Conservation (phyloP, 345 rosid species). For the Pugionium cornutum region DNA sequence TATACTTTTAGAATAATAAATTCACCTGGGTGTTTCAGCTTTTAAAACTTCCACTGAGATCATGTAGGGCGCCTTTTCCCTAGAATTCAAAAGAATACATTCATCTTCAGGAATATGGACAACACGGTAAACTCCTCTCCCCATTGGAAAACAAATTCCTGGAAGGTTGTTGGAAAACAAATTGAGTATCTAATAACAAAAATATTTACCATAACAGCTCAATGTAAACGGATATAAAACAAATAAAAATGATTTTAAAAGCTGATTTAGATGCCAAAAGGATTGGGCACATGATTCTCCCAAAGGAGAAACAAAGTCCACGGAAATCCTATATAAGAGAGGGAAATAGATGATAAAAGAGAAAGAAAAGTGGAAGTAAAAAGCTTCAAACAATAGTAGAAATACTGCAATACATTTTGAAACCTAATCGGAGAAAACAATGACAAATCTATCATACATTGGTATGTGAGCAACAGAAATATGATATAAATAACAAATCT, state of each 20-base stretch:
- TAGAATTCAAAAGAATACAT: constrained; percentile 94
- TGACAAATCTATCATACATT: constrained; percentile 12
- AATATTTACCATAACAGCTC: constrained; percentile 12
- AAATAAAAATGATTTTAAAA: constrained; percentile 5
- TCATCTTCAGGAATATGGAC: constrained; percentile 98
- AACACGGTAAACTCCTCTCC: constrained; percentile 89
- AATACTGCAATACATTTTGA: constrained; percentile 12
- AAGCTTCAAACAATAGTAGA: constrained; percentile 13
- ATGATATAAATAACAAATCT: constrained; percentile 4
- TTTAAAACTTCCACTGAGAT: constrained; percentile 89
- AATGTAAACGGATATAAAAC: neutral
- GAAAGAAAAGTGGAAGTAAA: constrained; percentile 1
- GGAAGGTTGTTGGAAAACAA: constrained; percentile 34
- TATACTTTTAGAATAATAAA: constrained; percentile 6
- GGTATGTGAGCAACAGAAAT: neutral
- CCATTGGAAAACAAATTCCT: constrained; percentile 99
- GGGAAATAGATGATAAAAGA: constrained; percentile 11
- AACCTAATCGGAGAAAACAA: constrained; percentile 20
- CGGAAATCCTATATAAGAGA: no score
- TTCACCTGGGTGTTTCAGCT: constrained; percentile 77
- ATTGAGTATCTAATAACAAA: constrained; percentile 19
- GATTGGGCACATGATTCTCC: constrained; percentile 13
- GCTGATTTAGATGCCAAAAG: constrained; percentile 17
- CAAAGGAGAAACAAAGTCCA: neutral
- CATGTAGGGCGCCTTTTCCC: constrained; percentile 98